Base-by-base conservation (phyloP, 345 rosid genomes). In the Bruguiera gymnorhiza region DNA sequence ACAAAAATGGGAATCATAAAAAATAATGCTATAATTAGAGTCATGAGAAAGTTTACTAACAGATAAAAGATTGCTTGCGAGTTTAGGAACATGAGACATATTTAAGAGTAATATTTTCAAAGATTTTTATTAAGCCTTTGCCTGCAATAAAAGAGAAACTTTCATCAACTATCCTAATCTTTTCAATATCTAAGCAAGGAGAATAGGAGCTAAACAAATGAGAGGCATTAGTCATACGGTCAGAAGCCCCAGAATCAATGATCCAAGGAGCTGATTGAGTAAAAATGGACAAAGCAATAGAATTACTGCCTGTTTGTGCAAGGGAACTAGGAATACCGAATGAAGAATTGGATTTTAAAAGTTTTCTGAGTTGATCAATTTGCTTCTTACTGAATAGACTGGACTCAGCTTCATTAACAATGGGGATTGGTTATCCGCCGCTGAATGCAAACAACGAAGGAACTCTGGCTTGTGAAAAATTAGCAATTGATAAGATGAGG, bases 201-300 rank as follows among this genome's bases (percentile, higher is more conserved):
- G 16, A 19, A 62, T 62, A 62, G 6, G 66, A 62, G 34, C 24
- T 24, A 18, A 62, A 32, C 50, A 62, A 62, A 15, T 62, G 66
- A 34, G 66, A 36, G 24, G 10, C 5, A 36, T 11, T 32, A 10
- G 8, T 62, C 50, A 62, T 62, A 34, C 15, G 65, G 30, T 34
- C 26, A 18, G 6, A 62, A 62, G 65, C 50, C 11, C 66, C 66
- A 27, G 50, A 32, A 34, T 62, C 6, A 13, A 62, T 34, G 66
- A 62, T 62, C 66, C 66, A 34, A 62, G 50, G 66, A 19, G 37
- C 2, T 32, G 50, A 18, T 62, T 62, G 13, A 6, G 19, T 1
- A 19, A 62, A n/a, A 62, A 29, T 36, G 1, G 23, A 62, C 10
- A 34, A 8, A 11, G 51, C 24, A 5, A 62, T 10, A 32, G 50